phyloP scores from a whole-genome alignment of 1,284 basidiomycete species.

The Fistulina hepatica region DNA sequence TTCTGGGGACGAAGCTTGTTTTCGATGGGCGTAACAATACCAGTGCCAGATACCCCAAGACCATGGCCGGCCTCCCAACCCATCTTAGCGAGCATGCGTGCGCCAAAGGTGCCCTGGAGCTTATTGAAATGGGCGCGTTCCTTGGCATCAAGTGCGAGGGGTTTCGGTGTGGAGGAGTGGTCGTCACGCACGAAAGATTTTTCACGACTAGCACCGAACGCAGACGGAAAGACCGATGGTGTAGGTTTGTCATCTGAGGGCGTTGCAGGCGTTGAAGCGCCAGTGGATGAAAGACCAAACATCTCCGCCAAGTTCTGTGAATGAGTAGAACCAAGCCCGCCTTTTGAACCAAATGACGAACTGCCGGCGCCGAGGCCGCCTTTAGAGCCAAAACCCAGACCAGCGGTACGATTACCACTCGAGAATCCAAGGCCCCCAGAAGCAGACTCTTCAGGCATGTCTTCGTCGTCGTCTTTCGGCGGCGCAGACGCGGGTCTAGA shows the following conservation, averaged over 20 bases:
- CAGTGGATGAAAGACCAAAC: conserved; percentile 10
- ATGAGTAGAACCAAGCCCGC: conserved; percentile 16
- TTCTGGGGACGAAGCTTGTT: conserved; percentile 73
- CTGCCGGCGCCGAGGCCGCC: conserved; percentile 26
- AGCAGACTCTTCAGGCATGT: conserved; percentile 25
- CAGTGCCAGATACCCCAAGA: conserved; percentile 68
- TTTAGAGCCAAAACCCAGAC: conserved; percentile 14
- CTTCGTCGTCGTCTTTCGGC: conserved; percentile 38
- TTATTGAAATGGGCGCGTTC: conserved; percentile 77
- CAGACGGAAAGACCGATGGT: too few species aligned
- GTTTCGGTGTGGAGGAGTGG: conserved; percentile 26
- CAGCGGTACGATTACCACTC: conserved; percentile 36
- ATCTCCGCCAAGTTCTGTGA: conserved; percentile 3
- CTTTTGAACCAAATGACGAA: conserved; percentile 14
- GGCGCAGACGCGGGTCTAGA: conserved; percentile 44
- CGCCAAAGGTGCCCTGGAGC: conserved; percentile 68
- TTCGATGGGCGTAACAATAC: conserved; percentile 84
- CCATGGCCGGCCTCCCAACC: conserved; percentile 85
- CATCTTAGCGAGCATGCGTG: conserved; percentile 86
- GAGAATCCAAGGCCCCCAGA: conserved; percentile 28
- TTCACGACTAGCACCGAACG: conserved; percentile 24
- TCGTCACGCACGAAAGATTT: conserved; percentile 42
- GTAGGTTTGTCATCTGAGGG: conserved; percentile 20
- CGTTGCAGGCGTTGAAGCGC: conserved; percentile 18
- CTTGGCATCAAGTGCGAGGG: conserved; percentile 42